Conservation (phyloP, 345 rosid genomes). For the Eucalyptus tenuipes region DNA sequence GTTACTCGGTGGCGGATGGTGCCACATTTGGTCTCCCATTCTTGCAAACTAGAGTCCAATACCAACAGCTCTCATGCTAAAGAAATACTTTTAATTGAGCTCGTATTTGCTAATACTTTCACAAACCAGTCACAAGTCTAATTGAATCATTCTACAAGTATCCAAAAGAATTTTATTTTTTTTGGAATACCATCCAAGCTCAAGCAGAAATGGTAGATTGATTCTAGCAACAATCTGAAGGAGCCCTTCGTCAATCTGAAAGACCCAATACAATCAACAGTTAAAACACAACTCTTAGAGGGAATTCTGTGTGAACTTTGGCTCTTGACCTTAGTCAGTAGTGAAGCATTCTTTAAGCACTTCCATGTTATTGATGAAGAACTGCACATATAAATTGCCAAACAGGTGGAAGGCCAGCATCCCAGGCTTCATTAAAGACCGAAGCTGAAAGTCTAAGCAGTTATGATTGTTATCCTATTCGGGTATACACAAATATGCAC, state of each 20-base stretch:
- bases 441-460: not conserved
- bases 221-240: not conserved
- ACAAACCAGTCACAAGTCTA: not conserved
- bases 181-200: not conserved
- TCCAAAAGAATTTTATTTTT: not conserved
- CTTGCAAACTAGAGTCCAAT: not conserved
- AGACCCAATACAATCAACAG: not conserved
- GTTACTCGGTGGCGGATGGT: not conserved
- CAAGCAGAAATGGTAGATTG: not conserved
- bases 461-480: not conserved
- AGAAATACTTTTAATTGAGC: not conserved
- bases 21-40: not conserved
- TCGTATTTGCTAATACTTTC: not conserved
- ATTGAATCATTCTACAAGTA: not conserved
- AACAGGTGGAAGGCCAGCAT: not conserved
- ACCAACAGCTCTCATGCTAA: not conserved
- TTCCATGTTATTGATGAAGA: not conserved
- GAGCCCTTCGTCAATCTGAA: not conserved
- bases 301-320: not conserved
- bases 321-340: not conserved
- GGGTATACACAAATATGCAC: not conserved
- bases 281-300: not conserved
- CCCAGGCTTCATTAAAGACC: not conserved
- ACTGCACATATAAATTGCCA: not conserved
- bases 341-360: not conserved